Evolutionary conservation across 805 yeast genomes (phyloP), one percentile per base, ranked within the genome.

Genomic region (Yamadazyma akitaensis): DNA sequence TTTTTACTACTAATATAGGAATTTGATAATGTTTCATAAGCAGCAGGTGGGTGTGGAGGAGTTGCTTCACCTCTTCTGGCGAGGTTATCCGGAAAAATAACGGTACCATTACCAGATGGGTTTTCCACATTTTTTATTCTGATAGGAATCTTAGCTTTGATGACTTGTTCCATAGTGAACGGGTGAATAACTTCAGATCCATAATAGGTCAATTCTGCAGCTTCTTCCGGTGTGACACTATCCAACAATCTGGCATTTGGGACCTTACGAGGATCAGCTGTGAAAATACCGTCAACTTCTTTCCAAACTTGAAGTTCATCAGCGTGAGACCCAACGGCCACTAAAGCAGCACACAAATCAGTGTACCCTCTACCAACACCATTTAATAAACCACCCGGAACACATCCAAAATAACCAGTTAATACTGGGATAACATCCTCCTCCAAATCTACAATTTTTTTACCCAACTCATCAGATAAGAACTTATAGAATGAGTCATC

Each of bases 171-270:
- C 99, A 94, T 94, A 18, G 99, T 94, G 74, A 94, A 91, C 2
- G 99, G 99, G 62, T 94, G 99, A 57, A 94, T 94, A 54, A 94
- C 99, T 70, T 94, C 99, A 2, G 95, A 85, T 38, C 99, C 99
- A 62, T 94, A 94, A 68, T 94, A 94, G 1, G 99, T 94, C 65
- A 94, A 79, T 71, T 94, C 99, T 0, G 98, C 94, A 4, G 99
- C 99, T 71, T 94, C 99, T 62, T 94, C 98, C 3, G 99, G 99
- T 0, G 98, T 94, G 52, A 94, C 97, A 44, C 89, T 81, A 48
- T 82, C 80, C 53, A 94, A 74, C 43, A 92, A 73, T 56, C 96
- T 77, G 3, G 99, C 99, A 46, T 81, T 82, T 32, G 90, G 85
- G 25, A 94, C 98, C 59, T 94, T 94, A 51, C 99, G 77, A 35